Conservation (phyloP, 129 eudicot genomes). For the Helianthus annuus region DNA sequence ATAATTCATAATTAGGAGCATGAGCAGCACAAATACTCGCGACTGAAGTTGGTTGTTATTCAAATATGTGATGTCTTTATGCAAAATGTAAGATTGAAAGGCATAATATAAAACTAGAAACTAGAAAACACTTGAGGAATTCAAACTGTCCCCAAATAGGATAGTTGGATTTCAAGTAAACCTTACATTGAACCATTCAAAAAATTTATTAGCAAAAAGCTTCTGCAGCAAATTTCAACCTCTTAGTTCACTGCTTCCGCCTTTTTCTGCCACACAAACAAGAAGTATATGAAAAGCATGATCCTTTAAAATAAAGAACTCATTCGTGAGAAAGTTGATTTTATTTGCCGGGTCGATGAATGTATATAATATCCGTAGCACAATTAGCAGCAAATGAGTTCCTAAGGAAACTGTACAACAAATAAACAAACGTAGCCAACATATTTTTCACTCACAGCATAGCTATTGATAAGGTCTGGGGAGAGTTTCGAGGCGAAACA, state of each 20-base stretch:
- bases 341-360: neutral
- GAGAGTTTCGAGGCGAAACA: no score
- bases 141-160: neutral
- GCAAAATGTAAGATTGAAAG: slow-evolving; percentile 14
- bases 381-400: neutral
- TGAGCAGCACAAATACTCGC: neutral
- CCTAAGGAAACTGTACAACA: neutral
- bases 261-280: slow-evolving; percentile 45
- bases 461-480: no score
- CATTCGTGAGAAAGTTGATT: neutral
- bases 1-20: slow-evolving; percentile 12
- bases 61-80: slow-evolving; percentile 20
- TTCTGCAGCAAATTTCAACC: slow-evolving; percentile 7
- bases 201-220: slow-evolving; percentile 36
- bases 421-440: no score
- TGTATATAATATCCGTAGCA: neutral
- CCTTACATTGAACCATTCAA: slow-evolving; percentile 10
- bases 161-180: slow-evolving; percentile 19
- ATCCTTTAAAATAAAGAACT: neutral
- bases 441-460: no score
- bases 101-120: slow-evolving; percentile 18
- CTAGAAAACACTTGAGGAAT: slow-evolving; percentile 11
- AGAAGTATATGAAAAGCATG: neutral
- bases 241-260: slow-evolving; percentile 48
- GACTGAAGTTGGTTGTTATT: slow-evolving; percentile 18